Conservation (phyloP, 768 basidiomycete genomes). For the Serendipita sp. region DNA sequence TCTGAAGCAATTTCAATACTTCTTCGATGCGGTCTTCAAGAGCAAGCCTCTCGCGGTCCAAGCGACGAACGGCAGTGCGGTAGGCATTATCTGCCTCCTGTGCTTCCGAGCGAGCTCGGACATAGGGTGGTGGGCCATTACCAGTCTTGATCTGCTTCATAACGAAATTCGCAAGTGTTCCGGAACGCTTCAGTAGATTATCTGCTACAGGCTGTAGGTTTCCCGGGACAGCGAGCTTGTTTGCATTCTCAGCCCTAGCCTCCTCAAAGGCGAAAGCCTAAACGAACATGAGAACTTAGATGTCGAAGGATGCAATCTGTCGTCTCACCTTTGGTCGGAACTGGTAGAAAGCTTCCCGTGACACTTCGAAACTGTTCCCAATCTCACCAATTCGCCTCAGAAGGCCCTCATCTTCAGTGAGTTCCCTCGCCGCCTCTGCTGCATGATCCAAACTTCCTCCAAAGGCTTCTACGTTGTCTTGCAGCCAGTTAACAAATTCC, state of each 20-base stretch:
- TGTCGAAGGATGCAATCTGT: background rate
- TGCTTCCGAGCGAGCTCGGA: conserved; percentile 60
- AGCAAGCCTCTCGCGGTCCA: conserved; percentile 70
- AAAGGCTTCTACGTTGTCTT: conserved; percentile 59
- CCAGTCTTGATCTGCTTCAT: conserved; percentile 43
- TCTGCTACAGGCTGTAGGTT: conserved; percentile 28
- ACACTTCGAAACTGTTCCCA: conserved; percentile 58
- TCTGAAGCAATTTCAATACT: conserved; percentile 59
- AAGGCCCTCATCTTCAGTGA: conserved; percentile 44
- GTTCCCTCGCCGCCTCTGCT: conserved; percentile 50
- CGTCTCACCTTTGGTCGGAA: conserved; percentile 55
- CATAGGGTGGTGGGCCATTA: conserved; percentile 43
- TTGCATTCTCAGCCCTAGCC: conserved; percentile 19
- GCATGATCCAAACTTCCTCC: conserved; percentile 63
- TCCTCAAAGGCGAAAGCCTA: conserved; percentile 46
- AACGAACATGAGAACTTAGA: background rate
- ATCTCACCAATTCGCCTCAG: conserved; percentile 58
- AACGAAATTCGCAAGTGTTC: conserved; percentile 51
- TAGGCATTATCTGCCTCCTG: conserved; percentile 67
- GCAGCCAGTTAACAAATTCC: conserved; percentile 75
- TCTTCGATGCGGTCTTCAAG: conserved; percentile 81
- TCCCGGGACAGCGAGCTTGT: conserved; percentile 10
- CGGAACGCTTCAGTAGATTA: conserved; percentile 50
- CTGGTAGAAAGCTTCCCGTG: conserved; percentile 69
- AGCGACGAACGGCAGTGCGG: conserved; percentile 58